These are phyloP conservation scores for Eucalyptus rudis DNA, from an alignment of 345 rosid species.

Conservation along the genomic window DNA sequence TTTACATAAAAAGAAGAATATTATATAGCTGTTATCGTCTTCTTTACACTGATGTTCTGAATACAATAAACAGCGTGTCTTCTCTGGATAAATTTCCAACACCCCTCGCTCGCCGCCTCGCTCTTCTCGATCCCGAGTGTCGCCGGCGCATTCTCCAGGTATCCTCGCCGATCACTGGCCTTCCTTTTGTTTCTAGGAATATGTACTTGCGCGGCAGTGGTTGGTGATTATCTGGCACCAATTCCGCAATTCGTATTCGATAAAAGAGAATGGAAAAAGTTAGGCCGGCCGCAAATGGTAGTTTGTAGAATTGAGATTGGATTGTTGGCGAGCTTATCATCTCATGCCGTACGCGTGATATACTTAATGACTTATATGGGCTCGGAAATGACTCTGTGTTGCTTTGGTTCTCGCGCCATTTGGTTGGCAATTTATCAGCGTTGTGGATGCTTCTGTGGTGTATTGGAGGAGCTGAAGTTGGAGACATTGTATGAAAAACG, in stretches of 20 bases:
- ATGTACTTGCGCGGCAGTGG: background rate
- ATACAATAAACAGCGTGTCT: no score
- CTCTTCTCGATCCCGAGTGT: slow-evolving; percentile 46
- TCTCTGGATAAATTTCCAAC: no score
- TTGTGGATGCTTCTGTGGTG: background rate
- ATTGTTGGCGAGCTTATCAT: background rate
- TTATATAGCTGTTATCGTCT: no score
- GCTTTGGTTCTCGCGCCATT: background rate
- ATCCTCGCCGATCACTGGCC: background rate
- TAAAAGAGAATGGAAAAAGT: background rate
- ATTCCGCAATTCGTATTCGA: background rate
- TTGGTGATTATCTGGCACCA: background rate
- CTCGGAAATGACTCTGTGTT: background rate
- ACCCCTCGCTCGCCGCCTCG: slow-evolving; percentile 42
- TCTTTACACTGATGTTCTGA: no score
- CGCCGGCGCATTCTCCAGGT: slow-evolving; percentile 63
- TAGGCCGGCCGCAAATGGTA: background rate
- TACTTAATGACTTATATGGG: background rate
- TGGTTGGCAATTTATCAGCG: background rate
- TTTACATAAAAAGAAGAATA: no score
- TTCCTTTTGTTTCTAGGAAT: background rate
- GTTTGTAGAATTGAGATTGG: background rate
- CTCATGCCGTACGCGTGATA: background rate
- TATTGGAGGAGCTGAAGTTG: background rate
- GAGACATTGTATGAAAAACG: background rate